Base-by-base conservation (phyloP, 257 asterid species). In the Solanum megistacrolobum region DNA sequence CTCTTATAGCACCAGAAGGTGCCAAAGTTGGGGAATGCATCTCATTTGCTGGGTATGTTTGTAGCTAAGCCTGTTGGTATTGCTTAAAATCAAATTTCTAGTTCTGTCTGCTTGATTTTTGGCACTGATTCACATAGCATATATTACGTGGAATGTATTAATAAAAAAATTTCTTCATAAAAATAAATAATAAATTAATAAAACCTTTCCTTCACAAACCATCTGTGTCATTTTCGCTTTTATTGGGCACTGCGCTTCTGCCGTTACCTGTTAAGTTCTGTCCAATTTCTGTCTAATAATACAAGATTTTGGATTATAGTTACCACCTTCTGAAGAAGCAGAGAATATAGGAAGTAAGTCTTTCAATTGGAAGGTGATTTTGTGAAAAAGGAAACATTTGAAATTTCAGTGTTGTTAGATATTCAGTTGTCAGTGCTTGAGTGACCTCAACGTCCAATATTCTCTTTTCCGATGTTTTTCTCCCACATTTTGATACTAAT, bases 21-120 rank as follows among this genome's bases (percentile, higher is more conserved):
- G 98, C 98, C 83, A 92, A 92, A 89, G 79, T 90, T 87, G 99
- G 99, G 91, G 99, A 96, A 89, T 89, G 88, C 85, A 92, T 95
- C 84, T 76, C 93, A 84, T 96, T 95, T 92, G 88, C 93, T 9
- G 98, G 98, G 99, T 96, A 94, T 11, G 91, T 68, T 65, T 84
- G 68, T 65, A 34, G 41, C 85, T 32, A 60, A 74, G 60, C 43
- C 86, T 76, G 46, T 29, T 43, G 74, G 39, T 65, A 27, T 34
- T 83, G 60, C 29, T 18, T 18, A 46, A 29, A 9, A 9, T 81
- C 85, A 46, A 81, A 52, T 6, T 46, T n/a, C 43, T 46, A n/a
- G 14, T 81, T n/a, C 84, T 81, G 27, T 31, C 41, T 20, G 85
- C 29, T 46, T 81, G 85, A 48, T 81, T 29, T 81, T 29, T 5